phyloP scores from a whole-genome alignment of 768 basidiomycete genomes.

The Sutorius australiensis region DNA sequence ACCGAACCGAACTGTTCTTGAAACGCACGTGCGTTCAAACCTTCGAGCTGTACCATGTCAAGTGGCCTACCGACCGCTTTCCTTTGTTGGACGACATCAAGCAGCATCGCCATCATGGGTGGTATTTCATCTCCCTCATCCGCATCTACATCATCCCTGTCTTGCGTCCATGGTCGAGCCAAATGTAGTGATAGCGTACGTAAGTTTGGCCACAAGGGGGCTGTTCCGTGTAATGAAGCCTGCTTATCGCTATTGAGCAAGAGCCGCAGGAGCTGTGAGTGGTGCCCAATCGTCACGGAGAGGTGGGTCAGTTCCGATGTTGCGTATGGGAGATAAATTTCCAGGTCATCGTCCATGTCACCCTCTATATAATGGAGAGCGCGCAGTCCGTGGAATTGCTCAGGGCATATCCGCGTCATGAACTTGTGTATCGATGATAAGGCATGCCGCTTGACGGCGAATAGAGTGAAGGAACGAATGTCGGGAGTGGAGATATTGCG shows the following conservation, averaged over 20 bases:
- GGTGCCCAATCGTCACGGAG: slow-evolving; percentile 31
- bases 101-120: slow-evolving; percentile 28
- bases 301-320: slow-evolving; percentile 35
- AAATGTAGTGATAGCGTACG: slow-evolving; percentile 28
- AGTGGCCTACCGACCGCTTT: slow-evolving; percentile 29
- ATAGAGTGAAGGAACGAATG: slow-evolving; percentile 24
- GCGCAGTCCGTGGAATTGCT: slow-evolving; percentile 31
- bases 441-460: slow-evolving; percentile 25
- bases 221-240: slow-evolving; percentile 30
- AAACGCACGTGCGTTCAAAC: slow-evolving; percentile 19
- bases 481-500: slow-evolving; percentile 33
- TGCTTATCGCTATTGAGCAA: slow-evolving; percentile 34
- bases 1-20: slow-evolving; percentile 24
- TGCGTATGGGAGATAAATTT: slow-evolving; percentile 32
- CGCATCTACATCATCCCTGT: slow-evolving; percentile 29
- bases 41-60: slow-evolving; percentile 25
- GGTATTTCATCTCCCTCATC: slow-evolving; percentile 33
- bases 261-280: slow-evolving; percentile 32
- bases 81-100: slow-evolving; percentile 32
- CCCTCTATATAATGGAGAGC: slow-evolving; percentile 34
- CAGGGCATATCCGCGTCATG: slow-evolving; percentile 33
- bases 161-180: slow-evolving; percentile 27
- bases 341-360: slow-evolving; percentile 33
- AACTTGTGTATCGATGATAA: slow-evolving; percentile 35
- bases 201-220: slow-evolving; percentile 31